Base-by-base conservation (phyloP, 192 early-diverging fungal species). In the Allomyces macrogynus region DNA sequence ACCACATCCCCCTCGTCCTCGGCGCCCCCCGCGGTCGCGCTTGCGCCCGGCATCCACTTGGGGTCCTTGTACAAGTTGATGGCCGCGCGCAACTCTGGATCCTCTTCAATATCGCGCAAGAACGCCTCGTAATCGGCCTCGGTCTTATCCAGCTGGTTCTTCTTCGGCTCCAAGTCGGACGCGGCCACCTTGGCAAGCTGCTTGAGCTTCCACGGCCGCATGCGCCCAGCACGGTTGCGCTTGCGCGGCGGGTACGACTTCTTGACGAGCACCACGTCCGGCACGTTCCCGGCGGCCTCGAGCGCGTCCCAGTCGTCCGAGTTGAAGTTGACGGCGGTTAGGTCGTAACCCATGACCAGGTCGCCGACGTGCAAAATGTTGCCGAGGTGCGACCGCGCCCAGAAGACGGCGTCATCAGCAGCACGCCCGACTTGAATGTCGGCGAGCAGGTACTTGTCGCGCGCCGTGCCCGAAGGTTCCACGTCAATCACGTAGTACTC, bases 401-500 rank as follows among this genome's bases (percentile, higher is more conserved):
- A 81, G 71, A 76, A 91, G 7, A 88, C 86, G 64, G 86, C 80
- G 74, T 97, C 92, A 64, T 90, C 88, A 16, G 82, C 73, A 63
- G 84, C 76, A 57, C 83, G 82, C 54, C 86, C 83, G 27, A 97
- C 81, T 68, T 94, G 89, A 24, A 91, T 81, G 68, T 92, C 95
- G 10, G 91, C 93, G 63, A 95, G 80, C 1, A 84, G 85, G 65
- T 84, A 83, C 74, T 87, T 86, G 42, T 88, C 89, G 63, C 74
- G 73, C 24, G 80, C 78, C 23, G 85, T 86, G 2, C 87, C 86
- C 42, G 93, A 79, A 12, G 83, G 83, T 66, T 91, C 85, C 12
- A 95, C 86, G 74, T 99, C 94, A 62, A 99, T 75, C 9, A 99
- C 89, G 77, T 95, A 95, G 72, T 89, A 99, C 73, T 99, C 92